A percentile compares a stretch with the other conserved stretches of the same genome.
Evolutionary conservation across 2,329 filamentous ascomycete genomes (phyloP).

Genomic region (Zasmidium angulare): DNA sequence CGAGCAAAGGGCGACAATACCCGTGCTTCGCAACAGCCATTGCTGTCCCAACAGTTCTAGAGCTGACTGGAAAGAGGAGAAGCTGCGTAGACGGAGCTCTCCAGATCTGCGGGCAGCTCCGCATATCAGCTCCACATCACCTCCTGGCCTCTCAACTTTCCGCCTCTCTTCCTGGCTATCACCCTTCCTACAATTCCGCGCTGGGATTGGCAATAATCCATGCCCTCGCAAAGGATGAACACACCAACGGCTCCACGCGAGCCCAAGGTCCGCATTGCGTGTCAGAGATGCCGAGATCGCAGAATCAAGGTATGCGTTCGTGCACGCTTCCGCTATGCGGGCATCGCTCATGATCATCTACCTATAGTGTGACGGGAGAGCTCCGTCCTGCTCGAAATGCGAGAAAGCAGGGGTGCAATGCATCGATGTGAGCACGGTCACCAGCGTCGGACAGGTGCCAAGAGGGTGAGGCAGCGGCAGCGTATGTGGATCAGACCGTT

Average conservation of each 20-base stretch:
- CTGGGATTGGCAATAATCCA: no score
- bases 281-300: slow-evolving; percentile 8
- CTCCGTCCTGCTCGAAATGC: slow-evolving; percentile 9
- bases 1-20: no score
- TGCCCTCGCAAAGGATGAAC: not conserved
- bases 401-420: slow-evolving; percentile 6
- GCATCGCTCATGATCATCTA: not conserved
- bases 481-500: not conserved
- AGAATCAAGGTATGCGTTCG: slow-evolving; percentile 6
- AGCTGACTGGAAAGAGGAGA: no score
- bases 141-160: no score
- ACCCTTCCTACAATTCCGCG: no score
- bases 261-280: slow-evolving; percentile 5
- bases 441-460: not conserved
- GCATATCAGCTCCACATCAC: no score
- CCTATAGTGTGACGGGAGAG: slow-evolving; percentile 2
- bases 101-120: no score
- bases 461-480: not conserved
- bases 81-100: no score
- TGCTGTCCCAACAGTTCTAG: no score
- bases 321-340: not conserved
- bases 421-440: slow-evolving; percentile 1
- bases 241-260: not conserved
- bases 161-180: no score
- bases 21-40: no score